Conservation (phyloP, 208 protist genomes). For the Acanthamoeba castellanii region DNA sequence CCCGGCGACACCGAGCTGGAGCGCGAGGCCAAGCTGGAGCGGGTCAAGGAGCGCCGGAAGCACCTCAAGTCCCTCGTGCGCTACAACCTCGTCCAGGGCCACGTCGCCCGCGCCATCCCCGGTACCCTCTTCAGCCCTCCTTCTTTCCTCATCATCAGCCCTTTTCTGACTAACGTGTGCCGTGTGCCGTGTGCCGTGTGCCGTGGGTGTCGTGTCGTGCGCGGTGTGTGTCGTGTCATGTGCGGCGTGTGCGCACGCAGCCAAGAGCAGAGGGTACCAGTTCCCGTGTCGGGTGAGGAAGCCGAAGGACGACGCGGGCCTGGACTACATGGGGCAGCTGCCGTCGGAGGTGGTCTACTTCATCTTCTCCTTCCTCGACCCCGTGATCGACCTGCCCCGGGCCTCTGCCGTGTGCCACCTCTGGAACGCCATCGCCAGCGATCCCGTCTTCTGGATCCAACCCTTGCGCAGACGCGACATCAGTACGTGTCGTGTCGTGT, state of each 20-base stretch:
- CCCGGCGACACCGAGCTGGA: neutral
- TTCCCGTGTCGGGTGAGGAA: slow-evolving; percentile 15
- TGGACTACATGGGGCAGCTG: neutral
- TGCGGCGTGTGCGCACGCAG: neutral
- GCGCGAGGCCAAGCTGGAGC: neutral
- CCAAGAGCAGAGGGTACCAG: slow-evolving; percentile 5
- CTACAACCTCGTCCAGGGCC: slow-evolving; percentile 39
- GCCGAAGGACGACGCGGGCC: neutral
- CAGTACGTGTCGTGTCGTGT: neutral
- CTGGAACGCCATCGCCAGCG: neutral
- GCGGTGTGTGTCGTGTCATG: neutral
- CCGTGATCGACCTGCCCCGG: neutral
- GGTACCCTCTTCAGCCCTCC: neutral
- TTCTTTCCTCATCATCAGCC: neutral
- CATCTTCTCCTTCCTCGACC: slow-evolving; percentile 18
- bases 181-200: too few species aligned
- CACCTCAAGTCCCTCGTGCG: neutral
- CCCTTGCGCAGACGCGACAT: slow-evolving; percentile 6
- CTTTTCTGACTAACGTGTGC: neutral
- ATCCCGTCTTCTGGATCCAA: neutral
- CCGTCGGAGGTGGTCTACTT: neutral
- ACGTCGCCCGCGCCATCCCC: neutral
- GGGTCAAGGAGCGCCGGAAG: neutral
- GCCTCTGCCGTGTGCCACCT: neutral
- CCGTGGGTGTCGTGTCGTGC: too few species aligned